phyloP scores from a whole-genome alignment of 2,329 filamentous ascomycete genomes.

The Aspergillus eucalypticola region DNA sequence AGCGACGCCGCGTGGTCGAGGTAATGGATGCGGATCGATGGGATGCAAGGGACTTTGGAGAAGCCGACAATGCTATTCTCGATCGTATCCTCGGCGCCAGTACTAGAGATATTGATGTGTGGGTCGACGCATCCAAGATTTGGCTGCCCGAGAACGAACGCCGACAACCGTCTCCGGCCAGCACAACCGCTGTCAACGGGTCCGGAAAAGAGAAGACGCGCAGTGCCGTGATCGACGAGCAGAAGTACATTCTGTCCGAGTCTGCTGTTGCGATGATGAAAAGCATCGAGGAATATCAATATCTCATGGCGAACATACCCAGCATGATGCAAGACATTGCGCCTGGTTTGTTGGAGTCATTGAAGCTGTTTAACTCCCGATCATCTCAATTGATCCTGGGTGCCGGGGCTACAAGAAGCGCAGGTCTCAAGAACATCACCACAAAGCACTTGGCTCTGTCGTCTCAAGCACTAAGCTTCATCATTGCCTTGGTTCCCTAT shows the following conservation, averaged over 20 bases:
- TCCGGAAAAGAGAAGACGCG: slow-evolving; percentile 64
- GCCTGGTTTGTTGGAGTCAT: slow-evolving; percentile 74
- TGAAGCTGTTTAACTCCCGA: slow-evolving; percentile 92
- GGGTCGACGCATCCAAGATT: slow-evolving; percentile 54
- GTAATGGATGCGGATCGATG: slow-evolving; percentile 64
- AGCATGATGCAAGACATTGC: slow-evolving; percentile 86
- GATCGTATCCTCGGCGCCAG: slow-evolving; percentile 59
- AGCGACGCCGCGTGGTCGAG: slow-evolving; percentile 58
- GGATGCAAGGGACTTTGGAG: slow-evolving; percentile 65
- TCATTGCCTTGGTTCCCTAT: slow-evolving; percentile 83
- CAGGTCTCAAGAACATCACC: slow-evolving; percentile 92
- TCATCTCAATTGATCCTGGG: slow-evolving; percentile 96
- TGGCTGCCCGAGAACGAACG: slow-evolving; percentile 46
- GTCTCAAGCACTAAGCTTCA: slow-evolving; percentile 83
- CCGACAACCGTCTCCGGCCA: slow-evolving; percentile 32
- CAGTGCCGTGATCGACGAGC: slow-evolving; percentile 76
- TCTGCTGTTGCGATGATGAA: slow-evolving; percentile 80
- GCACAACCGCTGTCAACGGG: slow-evolving; percentile 40
- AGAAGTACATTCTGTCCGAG: slow-evolving; percentile 80
- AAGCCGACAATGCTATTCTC: slow-evolving; percentile 53
- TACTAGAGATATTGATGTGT: slow-evolving; percentile 58
- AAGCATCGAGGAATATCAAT: slow-evolving; percentile 79
- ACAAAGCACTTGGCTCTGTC: slow-evolving; percentile 93
- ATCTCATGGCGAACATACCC: slow-evolving; percentile 79
- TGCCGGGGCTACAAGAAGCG: slow-evolving; percentile 83